A percentile compares a stretch with the other conserved stretches of the same genome.
These are phyloP conservation scores for Luffa acutangula DNA, from an alignment of 306 rosid genomes.

Conservation along the genomic window DNA sequence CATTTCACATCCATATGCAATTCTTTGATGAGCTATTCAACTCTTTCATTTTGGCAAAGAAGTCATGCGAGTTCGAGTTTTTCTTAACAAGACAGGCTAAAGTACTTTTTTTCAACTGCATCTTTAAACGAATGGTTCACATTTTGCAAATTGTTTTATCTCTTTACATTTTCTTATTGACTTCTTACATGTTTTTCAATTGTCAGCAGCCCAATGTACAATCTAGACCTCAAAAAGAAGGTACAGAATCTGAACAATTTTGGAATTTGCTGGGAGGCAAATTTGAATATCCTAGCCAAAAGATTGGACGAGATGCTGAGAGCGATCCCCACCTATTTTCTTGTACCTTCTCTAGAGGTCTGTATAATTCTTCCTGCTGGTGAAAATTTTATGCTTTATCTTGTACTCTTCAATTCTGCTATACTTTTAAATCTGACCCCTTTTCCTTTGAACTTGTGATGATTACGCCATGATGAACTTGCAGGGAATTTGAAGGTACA, in stretches of 20 bases:
- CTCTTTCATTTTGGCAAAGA: neutral
- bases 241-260: constrained; percentile 78
- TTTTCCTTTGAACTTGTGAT: constrained; percentile 19
- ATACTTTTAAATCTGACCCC: constrained; percentile 18
- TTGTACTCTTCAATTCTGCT: constrained; percentile 7
- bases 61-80: neutral
- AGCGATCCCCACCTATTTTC: constrained; percentile 75
- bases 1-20: neutral
- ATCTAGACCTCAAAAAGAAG: constrained; percentile 73
- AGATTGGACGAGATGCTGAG: constrained; percentile 59
- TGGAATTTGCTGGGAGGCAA: constrained; percentile 88
- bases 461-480: constrained; percentile 16
- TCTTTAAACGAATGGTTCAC: neutral
- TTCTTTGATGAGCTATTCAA: neutral
- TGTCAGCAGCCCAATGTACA: constrained; percentile 78
- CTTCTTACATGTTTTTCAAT: constrained; percentile 27
- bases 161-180: constrained; percentile 14
- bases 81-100: neutral
- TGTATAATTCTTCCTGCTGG: constrained; percentile 11
- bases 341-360: constrained; percentile 62
- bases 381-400: constrained; percentile 16
- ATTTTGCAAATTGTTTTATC: constrained; percentile 6
- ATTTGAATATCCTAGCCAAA: constrained; percentile 69
- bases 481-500: constrained; percentile 76
- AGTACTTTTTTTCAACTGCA: neutral